Base-by-base conservation (phyloP, 768 basidiomycete genomes). In the Leccinum subgranulosum region DNA sequence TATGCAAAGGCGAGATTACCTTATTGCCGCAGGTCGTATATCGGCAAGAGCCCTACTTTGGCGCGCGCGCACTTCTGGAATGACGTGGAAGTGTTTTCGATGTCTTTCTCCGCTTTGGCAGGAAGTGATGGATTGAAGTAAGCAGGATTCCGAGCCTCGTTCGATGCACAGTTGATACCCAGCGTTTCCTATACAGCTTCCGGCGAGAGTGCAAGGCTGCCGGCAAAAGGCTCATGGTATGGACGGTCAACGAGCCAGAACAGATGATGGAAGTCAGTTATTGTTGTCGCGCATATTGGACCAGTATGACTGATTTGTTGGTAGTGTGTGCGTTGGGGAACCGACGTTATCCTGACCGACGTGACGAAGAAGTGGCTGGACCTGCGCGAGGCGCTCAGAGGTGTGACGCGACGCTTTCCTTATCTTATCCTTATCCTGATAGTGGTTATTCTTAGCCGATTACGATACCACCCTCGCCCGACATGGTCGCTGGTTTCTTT, bases 171-270 rank as follows among this genome's bases (percentile, higher is more conserved):
- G 27, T 47, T 56, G 51, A 49, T 61, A 36, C 34, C 49, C 36
- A 51, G 56, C 48, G 54, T 50, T 23, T 53, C 29, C 49, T 54
- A 31, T 59, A 36, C 64, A 83, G 95, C 76, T 98, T 99, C 77
- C 77, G 87, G 55, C 73, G 77, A 48, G 89, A 94, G 63, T 94
- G 92, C 76, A 85, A 86, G 69, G 77, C 69, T 15, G 84, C 84
- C 1, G 88, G 88, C 19, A 97, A 97, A 81, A 80, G 81, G 63
- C 64, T 98, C 55, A 88, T 95, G 83, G 92, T 94, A 3, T 98
- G 95, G 97, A 99, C 97, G 0, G 96, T 98, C 27, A 99, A 99
- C 67, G 81, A 87, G 48, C 85, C 85, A 10, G 84, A 84, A 54
- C 86, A 93, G 67, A 93, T 94, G 92, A 89, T 92, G 81, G 91